These are phyloP conservation scores for Pochonia chlamydosporia DNA, from an alignment of 2,329 filamentous ascomycete species.

Conservation along the genomic window DNA sequence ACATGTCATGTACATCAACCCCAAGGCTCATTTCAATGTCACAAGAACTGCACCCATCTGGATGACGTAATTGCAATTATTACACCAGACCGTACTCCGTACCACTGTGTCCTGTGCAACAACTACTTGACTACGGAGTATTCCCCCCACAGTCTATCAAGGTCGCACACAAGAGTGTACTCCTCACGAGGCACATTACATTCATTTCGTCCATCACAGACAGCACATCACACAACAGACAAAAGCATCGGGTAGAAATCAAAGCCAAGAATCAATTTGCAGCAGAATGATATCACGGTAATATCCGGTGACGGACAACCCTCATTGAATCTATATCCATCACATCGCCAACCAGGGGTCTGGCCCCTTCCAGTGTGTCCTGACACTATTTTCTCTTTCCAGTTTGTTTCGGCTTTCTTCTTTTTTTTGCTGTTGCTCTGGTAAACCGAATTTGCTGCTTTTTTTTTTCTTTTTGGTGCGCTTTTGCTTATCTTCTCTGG, in stretches of 20 bases:
- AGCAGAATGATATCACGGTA: constrained; percentile 6
- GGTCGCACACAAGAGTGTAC: too few relatives aligned
- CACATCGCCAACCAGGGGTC: constrained; percentile 15
- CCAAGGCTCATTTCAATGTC: too few relatives aligned
- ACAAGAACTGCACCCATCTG: too few relatives aligned
- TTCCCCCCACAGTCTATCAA: too few relatives aligned
- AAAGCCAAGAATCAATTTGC: constrained; percentile 5
- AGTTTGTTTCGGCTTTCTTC: constrained; percentile 10
- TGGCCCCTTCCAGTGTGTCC: constrained; percentile 11
- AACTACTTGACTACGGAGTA: too few relatives aligned
- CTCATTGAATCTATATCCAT: constrained; percentile 34
- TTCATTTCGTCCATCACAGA: neutral
- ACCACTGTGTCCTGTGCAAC: too few relatives aligned
- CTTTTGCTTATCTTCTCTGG: neutral
- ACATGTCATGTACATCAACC: too few relatives aligned
- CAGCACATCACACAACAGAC: neutral
- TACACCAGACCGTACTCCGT: too few relatives aligned
- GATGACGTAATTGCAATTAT: too few relatives aligned
- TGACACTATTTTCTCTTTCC: constrained; percentile 19
- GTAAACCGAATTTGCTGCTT: constrained; percentile 10
- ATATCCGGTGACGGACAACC: constrained; percentile 37
- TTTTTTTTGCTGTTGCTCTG: constrained; percentile 2
- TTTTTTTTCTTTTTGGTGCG: constrained; percentile 11
- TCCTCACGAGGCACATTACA: too few relatives aligned
- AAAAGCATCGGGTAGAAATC: neutral